phyloP scores from a whole-genome alignment of 441 rosid species.

The Eugenia klotzschiana region DNA sequence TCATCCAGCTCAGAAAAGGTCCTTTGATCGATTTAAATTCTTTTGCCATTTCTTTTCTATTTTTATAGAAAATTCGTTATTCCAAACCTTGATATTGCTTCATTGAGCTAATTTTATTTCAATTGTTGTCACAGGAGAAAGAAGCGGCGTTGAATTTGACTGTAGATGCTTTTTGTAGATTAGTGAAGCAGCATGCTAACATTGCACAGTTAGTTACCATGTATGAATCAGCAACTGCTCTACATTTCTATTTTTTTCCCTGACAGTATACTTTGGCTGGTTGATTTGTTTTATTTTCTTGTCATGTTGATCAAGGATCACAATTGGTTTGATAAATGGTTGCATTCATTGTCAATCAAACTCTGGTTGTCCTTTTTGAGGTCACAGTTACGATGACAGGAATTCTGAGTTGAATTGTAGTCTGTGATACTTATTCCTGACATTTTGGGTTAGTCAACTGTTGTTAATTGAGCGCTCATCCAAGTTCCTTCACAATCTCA shows the following conservation, averaged over 20 bases:
- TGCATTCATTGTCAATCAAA: neutral
- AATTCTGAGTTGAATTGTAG: neutral
- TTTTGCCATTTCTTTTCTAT: neutral
- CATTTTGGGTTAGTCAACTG: neutral
- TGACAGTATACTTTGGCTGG: neutral
- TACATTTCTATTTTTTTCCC: neutral
- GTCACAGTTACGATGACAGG: neutral
- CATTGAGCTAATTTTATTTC: slow-evolving; percentile 10
- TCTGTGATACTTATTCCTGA: neutral
- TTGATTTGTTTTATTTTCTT: neutral
- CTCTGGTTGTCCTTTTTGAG: neutral
- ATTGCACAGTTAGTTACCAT: slow-evolving; percentile 89
- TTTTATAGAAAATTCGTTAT: neutral
- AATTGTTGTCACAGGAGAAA: slow-evolving; percentile 73
- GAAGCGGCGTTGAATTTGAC: slow-evolving; percentile 91
- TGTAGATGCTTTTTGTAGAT: slow-evolving; percentile 92
- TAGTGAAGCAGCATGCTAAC: slow-evolving; percentile 89
- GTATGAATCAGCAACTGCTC: slow-evolving; percentile 27
- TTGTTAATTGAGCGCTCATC: neutral
- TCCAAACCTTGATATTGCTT: neutral
- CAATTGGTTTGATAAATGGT: neutral
- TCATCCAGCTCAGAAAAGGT: slow-evolving; percentile 98
- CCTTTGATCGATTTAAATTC: neutral
- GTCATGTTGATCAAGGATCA: neutral
- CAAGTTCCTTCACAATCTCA: neutral